Conservation (phyloP, 805 yeast genomes). For the Yueomyces sinensis region DNA sequence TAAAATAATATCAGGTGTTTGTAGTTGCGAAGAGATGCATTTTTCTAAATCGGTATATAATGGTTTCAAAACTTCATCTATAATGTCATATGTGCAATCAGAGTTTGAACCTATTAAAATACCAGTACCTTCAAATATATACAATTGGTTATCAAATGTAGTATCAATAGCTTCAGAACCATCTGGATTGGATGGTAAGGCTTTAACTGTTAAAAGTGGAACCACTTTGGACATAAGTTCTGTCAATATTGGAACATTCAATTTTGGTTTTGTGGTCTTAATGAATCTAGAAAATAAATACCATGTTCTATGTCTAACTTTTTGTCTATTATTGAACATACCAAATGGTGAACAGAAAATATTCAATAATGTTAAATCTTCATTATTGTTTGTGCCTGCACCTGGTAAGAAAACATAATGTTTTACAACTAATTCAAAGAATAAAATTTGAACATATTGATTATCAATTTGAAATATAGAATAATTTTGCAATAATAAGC, state of each 20-base stretch:
- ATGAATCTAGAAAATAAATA: slow-evolving; percentile 75
- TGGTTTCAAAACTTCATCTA: slow-evolving; percentile 63
- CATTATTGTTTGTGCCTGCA: slow-evolving; percentile 24
- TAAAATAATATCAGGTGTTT: slow-evolving; percentile 35
- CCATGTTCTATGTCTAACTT: slow-evolving; percentile 81
- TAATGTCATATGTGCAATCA: slow-evolving; percentile 28
- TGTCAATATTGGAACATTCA: slow-evolving; percentile 37
- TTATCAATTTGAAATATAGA: slow-evolving; percentile 42
- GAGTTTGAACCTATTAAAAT: slow-evolving; percentile 45
- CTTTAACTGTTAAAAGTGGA: slow-evolving; percentile 43
- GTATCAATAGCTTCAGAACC: slow-evolving; percentile 33
- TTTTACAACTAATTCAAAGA: slow-evolving; percentile 75
- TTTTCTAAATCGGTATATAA: slow-evolving; percentile 58
- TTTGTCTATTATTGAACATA: slow-evolving; percentile 57
- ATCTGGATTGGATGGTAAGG: slow-evolving; percentile 16
- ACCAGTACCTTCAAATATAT: slow-evolving; percentile 80
- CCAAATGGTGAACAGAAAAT: slow-evolving; percentile 74
- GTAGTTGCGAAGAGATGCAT: slow-evolving; percentile 37
- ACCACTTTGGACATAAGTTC: slow-evolving; percentile 52
- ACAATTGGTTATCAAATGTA: slow-evolving; percentile 63
- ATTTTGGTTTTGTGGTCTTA: slow-evolving; percentile 57
- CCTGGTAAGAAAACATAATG: slow-evolving; percentile 44
- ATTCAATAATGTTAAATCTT: slow-evolving; percentile 51
- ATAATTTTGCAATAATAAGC: slow-evolving; percentile 15
- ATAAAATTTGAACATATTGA: slow-evolving; percentile 68